phyloP scores from a whole-genome alignment of 2,329 filamentous ascomycete species.

The Daldinia sp. region DNA sequence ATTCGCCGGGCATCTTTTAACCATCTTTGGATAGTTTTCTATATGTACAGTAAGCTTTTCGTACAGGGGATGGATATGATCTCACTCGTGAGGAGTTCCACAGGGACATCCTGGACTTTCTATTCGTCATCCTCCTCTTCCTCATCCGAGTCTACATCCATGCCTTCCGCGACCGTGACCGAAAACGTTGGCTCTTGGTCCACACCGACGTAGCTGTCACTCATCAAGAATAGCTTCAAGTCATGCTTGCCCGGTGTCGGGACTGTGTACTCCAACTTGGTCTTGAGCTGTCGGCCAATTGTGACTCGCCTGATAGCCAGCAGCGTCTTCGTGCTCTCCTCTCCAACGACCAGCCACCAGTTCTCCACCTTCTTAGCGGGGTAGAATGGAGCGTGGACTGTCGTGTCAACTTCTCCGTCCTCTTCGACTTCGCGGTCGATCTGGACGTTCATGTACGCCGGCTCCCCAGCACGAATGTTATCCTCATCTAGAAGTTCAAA shows the following conservation, averaged over 20 bases:
- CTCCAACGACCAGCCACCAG: slow-evolving; percentile 97
- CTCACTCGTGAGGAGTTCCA: slow-evolving; percentile 37
- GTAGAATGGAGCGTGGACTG: slow-evolving; percentile 95
- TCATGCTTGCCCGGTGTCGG: slow-evolving; percentile 84
- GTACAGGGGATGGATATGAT: slow-evolving; percentile 33
- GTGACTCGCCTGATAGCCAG: slow-evolving; percentile 95
- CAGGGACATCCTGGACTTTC: slow-evolving; percentile 16
- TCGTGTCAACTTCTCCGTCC: slow-evolving; percentile 74
- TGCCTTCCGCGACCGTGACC: slow-evolving; percentile 86
- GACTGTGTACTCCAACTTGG: slow-evolving; percentile 87
- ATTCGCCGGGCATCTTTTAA: slow-evolving; percentile 25
- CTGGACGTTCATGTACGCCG: slow-evolving; percentile 82
- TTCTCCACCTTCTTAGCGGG: slow-evolving; percentile 92
- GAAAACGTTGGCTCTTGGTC: slow-evolving; percentile 94
- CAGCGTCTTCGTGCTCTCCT: slow-evolving; percentile 86
- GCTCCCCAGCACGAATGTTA: slow-evolving; percentile 79
- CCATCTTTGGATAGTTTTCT: slow-evolving; percentile 36
- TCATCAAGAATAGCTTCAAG: slow-evolving; percentile 93
- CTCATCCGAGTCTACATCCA: slow-evolving; percentile 92
- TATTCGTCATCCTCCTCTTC: slow-evolving; percentile 69
- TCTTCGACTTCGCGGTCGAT: slow-evolving; percentile 83
- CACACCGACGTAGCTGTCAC: slow-evolving; percentile 94
- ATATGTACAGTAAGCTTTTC: slow-evolving; percentile 48
- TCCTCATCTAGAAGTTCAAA: slow-evolving; percentile 86
- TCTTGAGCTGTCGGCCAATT: slow-evolving; percentile 78